phyloP scores from a whole-genome alignment of 148 eudicot species.

The Talinum fruticosum region DNA sequence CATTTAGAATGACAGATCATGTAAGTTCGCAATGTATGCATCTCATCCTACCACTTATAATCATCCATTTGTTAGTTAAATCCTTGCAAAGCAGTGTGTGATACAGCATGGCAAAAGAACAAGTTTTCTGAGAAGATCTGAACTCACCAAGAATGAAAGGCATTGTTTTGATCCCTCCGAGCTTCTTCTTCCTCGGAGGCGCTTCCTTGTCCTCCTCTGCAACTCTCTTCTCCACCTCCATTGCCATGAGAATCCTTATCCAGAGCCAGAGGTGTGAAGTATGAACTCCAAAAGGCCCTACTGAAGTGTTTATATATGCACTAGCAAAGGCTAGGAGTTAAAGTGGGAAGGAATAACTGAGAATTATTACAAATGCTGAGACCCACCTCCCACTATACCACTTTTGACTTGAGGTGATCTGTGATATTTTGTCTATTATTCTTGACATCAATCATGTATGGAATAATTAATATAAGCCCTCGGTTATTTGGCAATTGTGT shows the following conservation, averaged over 20 bases:
- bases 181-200: slow-evolving; percentile 30
- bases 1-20: too few relatives aligned
- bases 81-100: not conserved
- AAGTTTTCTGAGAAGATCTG: not conserved
- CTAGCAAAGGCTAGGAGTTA: slow-evolving; percentile 10
- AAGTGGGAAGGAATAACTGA: not conserved
- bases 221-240: slow-evolving; percentile 33
- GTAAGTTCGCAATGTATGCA: too few relatives aligned
- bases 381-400: slow-evolving; percentile 14
- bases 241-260: not conserved
- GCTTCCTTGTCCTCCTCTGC: slow-evolving; percentile 26
- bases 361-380: slow-evolving; percentile 6
- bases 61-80: too few relatives aligned
- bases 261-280: too few relatives aligned
- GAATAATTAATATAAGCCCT: not conserved
- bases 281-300: slow-evolving; percentile 4
- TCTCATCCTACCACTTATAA: too few relatives aligned
- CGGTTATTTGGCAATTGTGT: not conserved
- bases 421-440: not conserved
- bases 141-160: slow-evolving; percentile 79
- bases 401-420: not conserved
- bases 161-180: slow-evolving; percentile 76
- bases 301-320: slow-evolving; percentile 15
- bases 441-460: not conserved
- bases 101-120: not conserved